Evolutionary conservation across 1,284 basidiomycete species (phyloP).

Genomic region (Sanghuangporus sanghuang): DNA sequence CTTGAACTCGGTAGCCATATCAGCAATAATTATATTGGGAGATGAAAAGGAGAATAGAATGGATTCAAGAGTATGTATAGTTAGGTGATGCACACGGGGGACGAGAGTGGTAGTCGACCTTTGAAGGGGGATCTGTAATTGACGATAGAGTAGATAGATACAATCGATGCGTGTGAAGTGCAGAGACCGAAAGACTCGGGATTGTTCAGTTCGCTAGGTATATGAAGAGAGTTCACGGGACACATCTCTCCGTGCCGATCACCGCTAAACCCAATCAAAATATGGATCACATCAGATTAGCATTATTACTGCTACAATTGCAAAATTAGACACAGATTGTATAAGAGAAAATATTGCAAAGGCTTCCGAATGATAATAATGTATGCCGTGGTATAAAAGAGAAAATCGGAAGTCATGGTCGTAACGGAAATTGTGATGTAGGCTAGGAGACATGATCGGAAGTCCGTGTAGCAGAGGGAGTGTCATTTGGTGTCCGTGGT

Average conservation of each 20-base stretch:
- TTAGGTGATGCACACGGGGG: neutral
- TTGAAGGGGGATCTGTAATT: neutral
- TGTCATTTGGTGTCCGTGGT: neutral
- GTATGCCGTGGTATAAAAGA: too few species aligned
- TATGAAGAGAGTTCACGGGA: neutral
- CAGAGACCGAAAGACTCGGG: neutral
- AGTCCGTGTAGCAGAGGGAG: neutral
- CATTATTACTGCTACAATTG: neutral
- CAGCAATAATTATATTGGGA: neutral
- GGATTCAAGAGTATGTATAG: neutral
- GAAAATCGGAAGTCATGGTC: too few species aligned
- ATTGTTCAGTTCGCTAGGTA: neutral
- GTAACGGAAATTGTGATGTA: too few species aligned
- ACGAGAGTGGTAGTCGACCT: neutral
- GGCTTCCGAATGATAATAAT: too few species aligned
- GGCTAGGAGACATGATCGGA: neutral
- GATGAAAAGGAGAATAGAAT: neutral
- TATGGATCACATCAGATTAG: too few species aligned
- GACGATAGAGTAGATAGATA: neutral
- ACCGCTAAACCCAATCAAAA: neutral
- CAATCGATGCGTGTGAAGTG: neutral
- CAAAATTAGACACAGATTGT: neutral
- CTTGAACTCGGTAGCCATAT: conserved; percentile 37
- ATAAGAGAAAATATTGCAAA: neutral
- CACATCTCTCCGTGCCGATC: neutral